Evolutionary conservation across 2,329 filamentous ascomycete genomes (phyloP).

Genomic region (Claviceps humidiphila): DNA sequence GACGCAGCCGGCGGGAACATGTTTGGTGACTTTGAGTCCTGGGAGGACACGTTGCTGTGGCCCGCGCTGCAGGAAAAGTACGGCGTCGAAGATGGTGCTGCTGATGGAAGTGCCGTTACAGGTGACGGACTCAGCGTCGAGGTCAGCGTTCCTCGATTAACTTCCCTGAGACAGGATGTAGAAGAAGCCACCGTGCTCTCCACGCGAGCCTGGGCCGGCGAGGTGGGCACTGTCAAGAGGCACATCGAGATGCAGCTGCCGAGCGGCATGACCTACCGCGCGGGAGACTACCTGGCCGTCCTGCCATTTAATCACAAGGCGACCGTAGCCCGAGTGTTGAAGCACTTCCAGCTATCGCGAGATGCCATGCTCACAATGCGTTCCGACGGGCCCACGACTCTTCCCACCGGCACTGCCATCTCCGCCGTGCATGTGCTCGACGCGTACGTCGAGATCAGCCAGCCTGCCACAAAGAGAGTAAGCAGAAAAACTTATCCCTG

Average conservation of each 20-base stretch:
- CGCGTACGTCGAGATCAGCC: constrained; percentile 59
- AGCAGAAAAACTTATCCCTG: constrained; percentile 7
- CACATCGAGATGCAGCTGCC: constrained; percentile 58
- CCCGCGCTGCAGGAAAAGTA: constrained; percentile 35
- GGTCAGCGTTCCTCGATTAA: constrained; percentile 39
- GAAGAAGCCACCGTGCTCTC: constrained; percentile 45
- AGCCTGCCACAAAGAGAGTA: constrained; percentile 57
- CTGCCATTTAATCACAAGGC: constrained; percentile 55
- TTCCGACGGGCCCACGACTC: constrained; percentile 34
- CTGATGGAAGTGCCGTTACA: constrained; percentile 2
- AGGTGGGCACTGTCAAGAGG: constrained; percentile 42
- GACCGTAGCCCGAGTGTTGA: constrained; percentile 49
- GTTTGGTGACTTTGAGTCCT: constrained; percentile 53
- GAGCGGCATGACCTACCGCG: constrained; percentile 48
- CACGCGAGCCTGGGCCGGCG: constrained; percentile 33
- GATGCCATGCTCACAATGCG: constrained; percentile 52
- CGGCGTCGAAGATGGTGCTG: constrained; percentile 17
- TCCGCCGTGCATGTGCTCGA: constrained; percentile 51
- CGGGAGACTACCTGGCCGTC: constrained; percentile 65
- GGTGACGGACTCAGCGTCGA: constrained; percentile 26
- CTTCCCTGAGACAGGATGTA: constrained; percentile 49
- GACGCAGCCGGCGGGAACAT: constrained; percentile 52
- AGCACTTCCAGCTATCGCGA: constrained; percentile 53
- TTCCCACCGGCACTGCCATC: constrained; percentile 43
- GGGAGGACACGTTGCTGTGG: constrained; percentile 46